Percentiles rank a stretch among this genome's conserved stretches.
These are phyloP conservation scores for Botrytis porri DNA, from an alignment of 2,329 filamentous ascomycete species.

Conservation along the genomic window DNA sequence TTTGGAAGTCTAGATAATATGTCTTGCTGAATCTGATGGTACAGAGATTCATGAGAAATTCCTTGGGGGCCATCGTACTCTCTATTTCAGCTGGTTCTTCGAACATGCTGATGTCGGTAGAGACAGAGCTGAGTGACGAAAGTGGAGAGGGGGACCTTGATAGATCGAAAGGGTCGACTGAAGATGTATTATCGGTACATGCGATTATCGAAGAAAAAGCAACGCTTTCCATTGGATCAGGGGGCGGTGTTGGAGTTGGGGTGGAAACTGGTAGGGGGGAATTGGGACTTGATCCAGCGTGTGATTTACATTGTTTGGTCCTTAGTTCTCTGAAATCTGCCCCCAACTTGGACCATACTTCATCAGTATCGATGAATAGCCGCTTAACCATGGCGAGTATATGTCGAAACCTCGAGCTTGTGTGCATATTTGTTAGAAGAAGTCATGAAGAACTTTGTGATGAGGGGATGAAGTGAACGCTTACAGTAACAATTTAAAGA, in stretches of 20 bases:
- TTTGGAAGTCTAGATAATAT: background rate
- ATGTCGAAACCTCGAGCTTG: background rate
- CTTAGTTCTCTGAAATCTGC: background rate
- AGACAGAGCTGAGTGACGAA: background rate
- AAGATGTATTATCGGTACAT: background rate
- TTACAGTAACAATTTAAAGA: background rate
- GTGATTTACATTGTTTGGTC: background rate
- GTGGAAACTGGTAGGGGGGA: background rate
- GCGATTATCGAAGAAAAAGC: background rate
- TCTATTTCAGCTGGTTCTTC: background rate
- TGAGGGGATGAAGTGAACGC: background rate
- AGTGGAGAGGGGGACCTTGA: background rate
- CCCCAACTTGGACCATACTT: background rate
- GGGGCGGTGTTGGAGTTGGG: too few relatives aligned
- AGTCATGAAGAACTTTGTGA: background rate
- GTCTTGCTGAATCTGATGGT: background rate
- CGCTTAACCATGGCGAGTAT: background rate
- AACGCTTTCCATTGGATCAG: background rate
- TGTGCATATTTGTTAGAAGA: background rate
- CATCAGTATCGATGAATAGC: background rate
- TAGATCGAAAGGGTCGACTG: background rate
- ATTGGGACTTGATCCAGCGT: background rate
- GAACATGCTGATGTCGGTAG: background rate
- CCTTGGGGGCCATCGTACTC: background rate
- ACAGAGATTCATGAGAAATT: background rate